These are phyloP conservation scores for Colletotrichum tropicicola DNA, from an alignment of 2,329 filamentous ascomycete genomes.

Conservation along the genomic window DNA sequence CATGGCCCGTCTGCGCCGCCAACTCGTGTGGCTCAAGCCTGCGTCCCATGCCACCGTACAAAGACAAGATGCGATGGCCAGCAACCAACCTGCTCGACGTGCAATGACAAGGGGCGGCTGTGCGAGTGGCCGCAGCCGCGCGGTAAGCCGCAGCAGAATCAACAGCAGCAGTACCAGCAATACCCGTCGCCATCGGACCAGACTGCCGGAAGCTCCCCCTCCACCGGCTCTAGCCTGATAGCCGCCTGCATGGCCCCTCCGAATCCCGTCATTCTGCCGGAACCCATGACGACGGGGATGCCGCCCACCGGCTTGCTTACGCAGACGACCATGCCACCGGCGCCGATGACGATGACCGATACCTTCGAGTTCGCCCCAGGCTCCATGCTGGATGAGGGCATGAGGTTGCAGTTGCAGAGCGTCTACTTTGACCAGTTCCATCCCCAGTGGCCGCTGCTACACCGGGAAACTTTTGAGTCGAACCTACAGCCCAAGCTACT, in stretches of 20 bases:
- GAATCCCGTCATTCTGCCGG: not conserved
- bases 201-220: not conserved
- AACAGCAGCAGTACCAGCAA: not conserved
- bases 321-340: not conserved
- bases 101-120: slow-evolving; percentile 5
- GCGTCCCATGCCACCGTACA: slow-evolving; percentile 18
- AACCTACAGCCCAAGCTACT: slow-evolving; percentile 1
- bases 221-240: not conserved
- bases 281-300: not conserved
- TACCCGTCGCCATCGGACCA: not conserved
- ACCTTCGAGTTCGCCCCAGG: not conserved
- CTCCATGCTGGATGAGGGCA: not conserved
- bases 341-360: not conserved
- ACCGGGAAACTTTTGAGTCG: slow-evolving; percentile 9
- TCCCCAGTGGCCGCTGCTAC: slow-evolving; percentile 18
- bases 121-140: slow-evolving; percentile 20
- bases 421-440: slow-evolving; percentile 21
- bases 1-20: slow-evolving; percentile 20
- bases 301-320: slow-evolving; percentile 1
- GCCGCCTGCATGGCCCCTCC: not conserved
- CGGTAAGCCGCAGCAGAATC: not conserved
- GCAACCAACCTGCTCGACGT: slow-evolving; percentile 18
- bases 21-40: slow-evolving; percentile 24
- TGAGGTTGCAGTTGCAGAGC: slow-evolving; percentile 4
- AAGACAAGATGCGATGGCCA: slow-evolving; percentile 25